Evolutionary conservation across 495 filamentous ascomycete species (phyloP).

Genomic region (Daldinia loculata): DNA sequence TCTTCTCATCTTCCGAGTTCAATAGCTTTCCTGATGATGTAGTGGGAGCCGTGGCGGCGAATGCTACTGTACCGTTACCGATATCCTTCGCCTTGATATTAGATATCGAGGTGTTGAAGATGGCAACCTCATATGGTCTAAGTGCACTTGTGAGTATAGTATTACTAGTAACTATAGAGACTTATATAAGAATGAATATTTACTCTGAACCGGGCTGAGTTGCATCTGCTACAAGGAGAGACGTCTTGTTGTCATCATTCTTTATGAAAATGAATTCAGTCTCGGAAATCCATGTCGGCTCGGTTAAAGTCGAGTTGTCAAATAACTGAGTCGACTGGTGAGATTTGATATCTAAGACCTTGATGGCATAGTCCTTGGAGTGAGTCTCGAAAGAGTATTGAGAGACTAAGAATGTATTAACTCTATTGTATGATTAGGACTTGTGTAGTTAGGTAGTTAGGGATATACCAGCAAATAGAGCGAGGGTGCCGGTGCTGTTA

Average conservation of each 20-base stretch:
- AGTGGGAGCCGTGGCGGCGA: slow-evolving; percentile 71
- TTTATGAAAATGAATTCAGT: slow-evolving; percentile 74
- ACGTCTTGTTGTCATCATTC: slow-evolving; percentile 65
- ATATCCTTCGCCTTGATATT: slow-evolving; percentile 76
- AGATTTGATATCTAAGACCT: slow-evolving; percentile 73
- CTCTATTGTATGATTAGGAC: neutral
- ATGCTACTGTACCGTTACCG: slow-evolving; percentile 68
- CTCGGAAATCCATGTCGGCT: slow-evolving; percentile 79
- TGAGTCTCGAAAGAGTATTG: slow-evolving; percentile 87
- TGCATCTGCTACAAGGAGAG: slow-evolving; percentile 66
- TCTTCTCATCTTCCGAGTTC: slow-evolving; percentile 65
- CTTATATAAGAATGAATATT: slow-evolving; percentile 9
- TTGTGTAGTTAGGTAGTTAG: neutral
- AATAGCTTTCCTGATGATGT: slow-evolving; percentile 68
- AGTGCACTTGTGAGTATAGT: slow-evolving; percentile 16
- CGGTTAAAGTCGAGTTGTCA: slow-evolving; percentile 68
- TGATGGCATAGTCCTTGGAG: slow-evolving; percentile 76
- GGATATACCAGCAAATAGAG: slow-evolving; percentile 68
- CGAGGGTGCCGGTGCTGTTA: slow-evolving; percentile 72
- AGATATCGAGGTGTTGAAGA: slow-evolving; percentile 72
- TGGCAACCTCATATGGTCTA: slow-evolving; percentile 67
- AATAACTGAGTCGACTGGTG: slow-evolving; percentile 73
- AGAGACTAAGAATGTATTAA: slow-evolving; percentile 50
- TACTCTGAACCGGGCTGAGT: slow-evolving; percentile 59
- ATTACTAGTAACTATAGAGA: neutral